Conservation (phyloP, 1,139 yeast genomes). For the Suhomyces maxii region DNA sequence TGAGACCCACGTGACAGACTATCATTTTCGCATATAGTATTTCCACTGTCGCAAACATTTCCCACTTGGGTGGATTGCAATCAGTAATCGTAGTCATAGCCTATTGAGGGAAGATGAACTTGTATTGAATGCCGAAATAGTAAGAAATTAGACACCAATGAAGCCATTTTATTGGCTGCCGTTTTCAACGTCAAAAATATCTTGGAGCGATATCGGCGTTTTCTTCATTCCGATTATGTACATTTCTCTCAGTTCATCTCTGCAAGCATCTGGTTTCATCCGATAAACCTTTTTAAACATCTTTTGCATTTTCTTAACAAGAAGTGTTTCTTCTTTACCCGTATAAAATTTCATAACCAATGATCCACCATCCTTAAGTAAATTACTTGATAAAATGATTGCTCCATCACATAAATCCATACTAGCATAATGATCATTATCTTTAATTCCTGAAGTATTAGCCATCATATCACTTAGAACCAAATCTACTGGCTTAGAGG, state of each 20-base stretch:
- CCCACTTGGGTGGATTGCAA: not conserved
- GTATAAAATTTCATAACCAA: slow-evolving; percentile 45
- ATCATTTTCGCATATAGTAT: not conserved
- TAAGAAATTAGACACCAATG: not conserved
- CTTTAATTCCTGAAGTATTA: slow-evolving; percentile 46
- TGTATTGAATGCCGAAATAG: not conserved
- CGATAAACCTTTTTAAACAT: slow-evolving; percentile 35
- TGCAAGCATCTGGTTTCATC: slow-evolving; percentile 40
- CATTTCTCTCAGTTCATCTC: slow-evolving; percentile 42
- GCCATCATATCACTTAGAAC: slow-evolving; percentile 52
- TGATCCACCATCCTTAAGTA: slow-evolving; percentile 34
- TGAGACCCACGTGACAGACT: not conserved
- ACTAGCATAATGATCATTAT: slow-evolving; percentile 45
- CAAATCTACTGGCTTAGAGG: slow-evolving; percentile 25
- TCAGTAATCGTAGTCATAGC: not conserved
- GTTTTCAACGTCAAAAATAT: slow-evolving; percentile 5
- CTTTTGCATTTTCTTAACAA: slow-evolving; percentile 26
- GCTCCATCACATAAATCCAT: slow-evolving; percentile 48
- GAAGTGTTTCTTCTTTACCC: slow-evolving; percentile 37
- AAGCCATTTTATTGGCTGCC: not conserved
- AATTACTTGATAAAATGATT: slow-evolving; percentile 26
- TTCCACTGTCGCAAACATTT: not conserved
- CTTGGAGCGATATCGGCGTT: slow-evolving; percentile 8
- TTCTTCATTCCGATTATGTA: slow-evolving; percentile 33
- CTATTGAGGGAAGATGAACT: not conserved